Evolutionary conservation across 768 basidiomycete species (phyloP), one percentile per base, ranked within the genome.

Genomic region (Phylloporus scabripes): DNA sequence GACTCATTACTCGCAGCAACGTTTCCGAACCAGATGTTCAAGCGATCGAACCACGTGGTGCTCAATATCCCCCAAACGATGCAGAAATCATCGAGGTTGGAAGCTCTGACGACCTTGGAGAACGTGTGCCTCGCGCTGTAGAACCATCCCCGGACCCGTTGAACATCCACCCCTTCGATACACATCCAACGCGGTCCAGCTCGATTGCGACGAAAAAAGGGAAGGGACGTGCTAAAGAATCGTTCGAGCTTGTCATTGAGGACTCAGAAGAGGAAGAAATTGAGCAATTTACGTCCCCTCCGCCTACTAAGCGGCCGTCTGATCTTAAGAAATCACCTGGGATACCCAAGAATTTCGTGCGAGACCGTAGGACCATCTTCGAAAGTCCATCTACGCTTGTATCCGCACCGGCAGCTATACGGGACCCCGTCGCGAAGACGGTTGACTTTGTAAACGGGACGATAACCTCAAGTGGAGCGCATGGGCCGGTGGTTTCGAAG

Each of bases 221-320:
- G 18, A 69, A 62, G 53, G 46, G 45, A 23, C 63, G 53, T 15
- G 57, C 55, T 23, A 40, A 40, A 33, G 57, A 56, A 10, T 11
- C 18, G n/a, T 21, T 42, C 2, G 39, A 53, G 10, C 18, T 50
- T 2, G 38, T 59, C 14, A 58, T 63, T 9, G 52, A 58, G 29
- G 56, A 45, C 21, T 61, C 63, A 6, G 67, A 60, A 50, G 61
- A 54, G 0, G 64, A 65, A 6, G 52, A 53, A 0, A 65, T 65
- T 7, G 41, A 51, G 11, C 49, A 62, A 10, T 65, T 47, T 41
- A 21, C 46, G 12, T 20, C 53, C 4, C 20, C 58, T 53, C 24
- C 50, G 17, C 20, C 23, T 11, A 24, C 8, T n/a, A 26, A n/a
- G 17, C 32, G n/a, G 17, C 38, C n/a, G 3, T 31, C 37, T 15